Conservation (phyloP, 257 asterid species). For the Solanum raphanifolium region DNA sequence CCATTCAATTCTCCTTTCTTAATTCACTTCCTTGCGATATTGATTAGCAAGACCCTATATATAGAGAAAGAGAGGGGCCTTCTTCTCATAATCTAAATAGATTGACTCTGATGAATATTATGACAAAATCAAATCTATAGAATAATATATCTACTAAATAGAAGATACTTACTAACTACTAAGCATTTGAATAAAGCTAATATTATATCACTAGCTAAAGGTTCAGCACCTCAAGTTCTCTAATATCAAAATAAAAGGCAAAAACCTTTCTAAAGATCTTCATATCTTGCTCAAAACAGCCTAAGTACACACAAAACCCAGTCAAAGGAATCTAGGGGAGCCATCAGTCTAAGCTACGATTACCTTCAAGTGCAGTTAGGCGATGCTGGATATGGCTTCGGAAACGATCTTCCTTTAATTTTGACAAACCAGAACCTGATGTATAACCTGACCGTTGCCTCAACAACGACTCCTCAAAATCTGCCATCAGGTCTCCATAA, state of each 20-base stretch:
- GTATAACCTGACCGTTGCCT: slow-evolving; percentile 51
- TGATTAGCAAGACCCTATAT: neutral
- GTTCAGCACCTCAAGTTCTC: neutral
- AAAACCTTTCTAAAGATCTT: neutral
- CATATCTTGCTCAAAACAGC: neutral
- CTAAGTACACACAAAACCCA: neutral
- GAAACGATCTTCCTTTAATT: slow-evolving; percentile 49
- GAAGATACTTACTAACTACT: neutral
- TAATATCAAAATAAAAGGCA: neutral
- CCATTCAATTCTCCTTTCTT: neutral
- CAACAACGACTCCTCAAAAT: slow-evolving; percentile 71
- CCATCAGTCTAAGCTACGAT: slow-evolving; percentile 1
- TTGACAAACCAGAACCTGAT: slow-evolving; percentile 57
- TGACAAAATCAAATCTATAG: neutral
- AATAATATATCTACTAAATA: neutral
- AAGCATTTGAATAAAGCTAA: neutral
- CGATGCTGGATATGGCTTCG: slow-evolving; percentile 66
- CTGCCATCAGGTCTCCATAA: slow-evolving; percentile 74
- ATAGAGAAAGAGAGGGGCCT: neutral
- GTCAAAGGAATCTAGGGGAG: neutral
- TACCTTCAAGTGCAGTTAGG: slow-evolving; percentile 83
- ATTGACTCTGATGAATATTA: neutral
- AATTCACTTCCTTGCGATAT: neutral
- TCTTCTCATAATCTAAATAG: neutral
- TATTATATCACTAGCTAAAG: neutral